Evolutionary conservation across 495 filamentous ascomycete genomes (phyloP).

Genomic region (Jackrogersella minutella): DNA sequence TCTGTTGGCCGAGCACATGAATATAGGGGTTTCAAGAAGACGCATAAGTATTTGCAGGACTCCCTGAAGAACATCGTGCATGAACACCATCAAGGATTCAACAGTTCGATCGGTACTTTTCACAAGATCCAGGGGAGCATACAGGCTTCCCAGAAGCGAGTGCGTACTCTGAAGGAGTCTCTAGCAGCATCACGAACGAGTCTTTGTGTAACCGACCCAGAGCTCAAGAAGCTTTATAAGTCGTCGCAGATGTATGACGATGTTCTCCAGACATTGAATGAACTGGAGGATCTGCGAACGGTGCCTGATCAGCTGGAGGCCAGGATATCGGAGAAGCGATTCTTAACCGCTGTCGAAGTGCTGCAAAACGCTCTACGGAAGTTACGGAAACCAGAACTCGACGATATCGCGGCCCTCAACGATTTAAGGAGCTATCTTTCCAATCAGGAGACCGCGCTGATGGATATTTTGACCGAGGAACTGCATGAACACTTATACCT

Average conservation of each 20-base stretch:
- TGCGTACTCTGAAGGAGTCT: constrained; percentile 81
- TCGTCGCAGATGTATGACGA: constrained; percentile 91
- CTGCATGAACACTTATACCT: constrained; percentile 97
- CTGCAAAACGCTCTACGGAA: constrained; percentile 84
- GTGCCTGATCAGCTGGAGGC: constrained; percentile 93
- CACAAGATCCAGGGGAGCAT: constrained; percentile 98
- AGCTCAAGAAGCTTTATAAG: constrained; percentile 84
- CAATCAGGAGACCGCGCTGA: constrained; percentile 89
- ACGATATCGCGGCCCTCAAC: constrained; percentile 86
- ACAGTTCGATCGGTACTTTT: constrained; percentile 97
- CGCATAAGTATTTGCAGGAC: constrained; percentile 83
- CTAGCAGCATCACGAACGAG: constrained; percentile 82
- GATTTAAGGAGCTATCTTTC: constrained; percentile 87
- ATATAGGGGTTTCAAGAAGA: constrained; percentile 80
- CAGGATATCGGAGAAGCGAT: constrained; percentile 93
- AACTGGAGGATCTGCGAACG: constrained; percentile 88
- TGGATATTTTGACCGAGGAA: constrained; percentile 95
- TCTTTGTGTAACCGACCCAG: constrained; percentile 86
- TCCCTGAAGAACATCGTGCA: constrained; percentile 96
- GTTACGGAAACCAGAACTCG: constrained; percentile 85
- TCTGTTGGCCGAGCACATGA: constrained; percentile 90
- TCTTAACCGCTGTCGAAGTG: constrained; percentile 89
- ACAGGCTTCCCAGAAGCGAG: constrained; percentile 82
- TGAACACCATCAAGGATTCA: constrained; percentile 98
- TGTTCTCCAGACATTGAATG: constrained; percentile 81